Conservation (phyloP, 129 eudicot genomes). For the Erigeron canadensis region DNA sequence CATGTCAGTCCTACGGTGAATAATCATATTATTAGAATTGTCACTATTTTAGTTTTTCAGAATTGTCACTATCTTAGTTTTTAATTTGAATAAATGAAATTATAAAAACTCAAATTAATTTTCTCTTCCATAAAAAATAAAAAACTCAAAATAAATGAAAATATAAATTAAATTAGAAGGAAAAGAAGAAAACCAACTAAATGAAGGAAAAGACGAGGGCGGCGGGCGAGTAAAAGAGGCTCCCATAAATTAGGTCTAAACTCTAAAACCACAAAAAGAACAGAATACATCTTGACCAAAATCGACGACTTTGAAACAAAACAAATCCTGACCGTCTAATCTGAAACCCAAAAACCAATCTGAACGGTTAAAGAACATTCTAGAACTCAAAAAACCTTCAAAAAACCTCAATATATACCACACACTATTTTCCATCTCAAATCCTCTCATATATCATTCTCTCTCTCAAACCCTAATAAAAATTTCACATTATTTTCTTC, state of each 20-base stretch:
- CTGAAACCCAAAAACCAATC: slow-evolving; percentile 20
- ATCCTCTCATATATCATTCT: slow-evolving; percentile 17
- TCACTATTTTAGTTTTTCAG: too few species aligned
- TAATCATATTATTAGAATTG: too few species aligned
- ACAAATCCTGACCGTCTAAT: slow-evolving; percentile 26
- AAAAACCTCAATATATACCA: slow-evolving; percentile 13
- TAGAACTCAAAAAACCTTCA: slow-evolving; percentile 30
- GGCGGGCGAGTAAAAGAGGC: slow-evolving; percentile 31
- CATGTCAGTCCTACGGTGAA: too few species aligned
- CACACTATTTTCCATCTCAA: background rate
- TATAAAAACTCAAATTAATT: background rate
- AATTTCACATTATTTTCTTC: background rate
- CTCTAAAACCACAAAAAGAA: background rate
- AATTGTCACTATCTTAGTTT: too few species aligned
- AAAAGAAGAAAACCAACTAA: background rate
- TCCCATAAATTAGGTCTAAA: slow-evolving; percentile 35
- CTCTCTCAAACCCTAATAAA: slow-evolving; percentile 28
- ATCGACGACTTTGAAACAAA: background rate
- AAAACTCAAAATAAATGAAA: background rate
- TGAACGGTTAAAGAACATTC: slow-evolving; percentile 48
- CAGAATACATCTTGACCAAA: slow-evolving; percentile 2
- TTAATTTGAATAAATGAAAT: too few species aligned
- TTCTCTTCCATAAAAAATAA: background rate
- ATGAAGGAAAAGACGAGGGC: slow-evolving; percentile 5
- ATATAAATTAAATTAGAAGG: background rate